These are phyloP conservation scores for Spathaspora arborariae DNA, from an alignment of 805 yeast species.

Conservation along the genomic window DNA sequence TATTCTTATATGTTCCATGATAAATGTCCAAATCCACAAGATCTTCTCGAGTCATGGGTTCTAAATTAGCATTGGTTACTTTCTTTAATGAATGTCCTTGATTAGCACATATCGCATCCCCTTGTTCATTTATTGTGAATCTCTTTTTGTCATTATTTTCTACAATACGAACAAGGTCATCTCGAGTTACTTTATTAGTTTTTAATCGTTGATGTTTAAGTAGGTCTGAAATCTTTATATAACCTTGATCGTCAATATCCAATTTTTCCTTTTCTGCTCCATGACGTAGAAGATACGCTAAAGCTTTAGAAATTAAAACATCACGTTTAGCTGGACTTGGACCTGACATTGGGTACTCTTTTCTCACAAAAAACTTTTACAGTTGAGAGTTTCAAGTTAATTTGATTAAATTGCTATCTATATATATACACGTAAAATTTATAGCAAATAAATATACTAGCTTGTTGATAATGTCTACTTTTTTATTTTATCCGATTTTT, in stretches of 20 bases:
- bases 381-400: too few relatives aligned
- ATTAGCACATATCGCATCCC: constrained; percentile 64
- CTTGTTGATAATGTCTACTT: constrained; percentile 10
- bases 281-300: constrained; percentile 81
- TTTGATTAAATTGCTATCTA: neutral
- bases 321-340: constrained; percentile 31
- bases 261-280: constrained; percentile 71
- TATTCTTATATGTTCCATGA: constrained; percentile 71
- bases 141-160: constrained; percentile 66
- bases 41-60: constrained; percentile 32
- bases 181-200: constrained; percentile 48
- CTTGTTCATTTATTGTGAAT: constrained; percentile 45
- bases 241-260: constrained; percentile 65
- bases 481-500: constrained; percentile 44
- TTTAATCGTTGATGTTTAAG: constrained; percentile 57
- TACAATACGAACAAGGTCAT: constrained; percentile 62
- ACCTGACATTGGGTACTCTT: constrained; percentile 6
- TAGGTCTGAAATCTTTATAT: constrained; percentile 49
- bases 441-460: neutral
- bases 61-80: constrained; percentile 41
- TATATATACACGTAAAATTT: neutral
- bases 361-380: neutral
- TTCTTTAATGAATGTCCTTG: constrained; percentile 81
- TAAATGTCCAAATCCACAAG: constrained; percentile 51
- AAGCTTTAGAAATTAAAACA: constrained; percentile 61